phyloP scores from a whole-genome alignment of 805 yeast species.

The Kluyveromyces starmeri region DNA sequence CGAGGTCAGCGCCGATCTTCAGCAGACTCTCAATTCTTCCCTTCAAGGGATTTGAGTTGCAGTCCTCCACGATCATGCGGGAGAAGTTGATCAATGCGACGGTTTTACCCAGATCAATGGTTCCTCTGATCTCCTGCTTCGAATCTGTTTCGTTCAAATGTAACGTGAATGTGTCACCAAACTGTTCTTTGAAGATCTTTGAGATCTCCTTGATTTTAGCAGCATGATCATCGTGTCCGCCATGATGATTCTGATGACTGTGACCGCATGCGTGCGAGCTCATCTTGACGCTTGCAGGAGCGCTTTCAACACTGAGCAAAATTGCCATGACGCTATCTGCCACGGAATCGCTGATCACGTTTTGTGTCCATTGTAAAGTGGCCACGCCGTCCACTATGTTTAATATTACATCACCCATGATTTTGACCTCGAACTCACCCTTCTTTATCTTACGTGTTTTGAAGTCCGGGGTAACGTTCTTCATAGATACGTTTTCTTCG shows the following conservation, averaged over 20 bases:
- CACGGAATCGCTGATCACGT: conserved; percentile 79
- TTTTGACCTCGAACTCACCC: conserved; percentile 40
- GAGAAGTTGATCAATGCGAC: conserved; percentile 62
- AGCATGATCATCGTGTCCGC: conserved; percentile 9
- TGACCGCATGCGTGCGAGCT: conserved; percentile 55
- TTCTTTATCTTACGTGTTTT: conserved; percentile 6
- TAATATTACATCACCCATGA: conserved; percentile 58
- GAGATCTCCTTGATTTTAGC: conserved; percentile 47
- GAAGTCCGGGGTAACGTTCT: conserved; percentile 3
- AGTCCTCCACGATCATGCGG: conserved; percentile 53
- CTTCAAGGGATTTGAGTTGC: conserved; percentile 65
- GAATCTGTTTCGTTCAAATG: conserved; percentile 14
- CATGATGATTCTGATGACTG: conserved; percentile 24
- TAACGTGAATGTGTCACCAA: conserved; percentile 62
- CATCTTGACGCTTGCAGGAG: conserved; percentile 89
- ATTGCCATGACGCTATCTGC: conserved; percentile 94
- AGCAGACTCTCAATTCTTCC: conserved; percentile 79
- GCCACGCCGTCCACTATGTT: conserved; percentile 42
- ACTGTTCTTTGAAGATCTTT: conserved; percentile 68
- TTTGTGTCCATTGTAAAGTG: conserved; percentile 84
- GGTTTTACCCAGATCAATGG: conserved; percentile 65
- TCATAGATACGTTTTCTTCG: conserved; percentile 32
- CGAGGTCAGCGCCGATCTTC: conserved; percentile 66
- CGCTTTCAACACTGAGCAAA: conserved; percentile 80
- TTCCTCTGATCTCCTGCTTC: conserved; percentile 35